phyloP scores from a whole-genome alignment of 345 rosid genomes.

The Brassica carinata region DNA sequence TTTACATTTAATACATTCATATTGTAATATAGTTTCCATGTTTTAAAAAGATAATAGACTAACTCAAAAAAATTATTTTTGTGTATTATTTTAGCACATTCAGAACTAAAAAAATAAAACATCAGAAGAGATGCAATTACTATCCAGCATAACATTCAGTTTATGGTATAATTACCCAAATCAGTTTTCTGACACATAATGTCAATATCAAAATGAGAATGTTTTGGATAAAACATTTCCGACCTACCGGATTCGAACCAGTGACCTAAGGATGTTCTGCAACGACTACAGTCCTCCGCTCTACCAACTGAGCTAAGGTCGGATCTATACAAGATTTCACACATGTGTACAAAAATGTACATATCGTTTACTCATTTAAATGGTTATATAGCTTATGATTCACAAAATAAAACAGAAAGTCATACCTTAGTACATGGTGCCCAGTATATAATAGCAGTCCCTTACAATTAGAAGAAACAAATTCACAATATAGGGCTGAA shows the following conservation, averaged over 20 bases:
- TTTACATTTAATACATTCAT: not conserved
- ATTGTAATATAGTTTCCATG: too few relatives aligned
- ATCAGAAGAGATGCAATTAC: too few relatives aligned
- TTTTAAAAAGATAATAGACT: too few relatives aligned
- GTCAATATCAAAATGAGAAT: not conserved
- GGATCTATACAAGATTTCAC: not conserved
- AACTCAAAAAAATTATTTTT: not conserved
- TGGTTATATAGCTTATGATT: too few relatives aligned
- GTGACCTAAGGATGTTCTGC: conserved; percentile 58
- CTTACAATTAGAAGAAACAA: too few relatives aligned
- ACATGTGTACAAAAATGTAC: not conserved
- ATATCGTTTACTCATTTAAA: too few relatives aligned
- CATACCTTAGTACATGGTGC: too few relatives aligned
- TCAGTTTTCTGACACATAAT: not conserved
- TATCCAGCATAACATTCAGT: not conserved
- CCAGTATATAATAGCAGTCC: too few relatives aligned
- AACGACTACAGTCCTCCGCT: conserved; percentile 97
- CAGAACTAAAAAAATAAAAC: too few relatives aligned
- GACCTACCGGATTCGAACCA: conserved; percentile 74
- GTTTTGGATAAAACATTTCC: conserved; percentile 18
- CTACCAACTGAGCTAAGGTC: conserved; percentile 98
- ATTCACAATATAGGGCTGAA: too few relatives aligned
- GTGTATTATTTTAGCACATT: too few relatives aligned
- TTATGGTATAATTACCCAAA: not conserved
- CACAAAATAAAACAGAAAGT: too few relatives aligned